phyloP scores from a whole-genome alignment of 2,329 filamentous ascomycete genomes.

The Ascocoryne sarcoides region DNA sequence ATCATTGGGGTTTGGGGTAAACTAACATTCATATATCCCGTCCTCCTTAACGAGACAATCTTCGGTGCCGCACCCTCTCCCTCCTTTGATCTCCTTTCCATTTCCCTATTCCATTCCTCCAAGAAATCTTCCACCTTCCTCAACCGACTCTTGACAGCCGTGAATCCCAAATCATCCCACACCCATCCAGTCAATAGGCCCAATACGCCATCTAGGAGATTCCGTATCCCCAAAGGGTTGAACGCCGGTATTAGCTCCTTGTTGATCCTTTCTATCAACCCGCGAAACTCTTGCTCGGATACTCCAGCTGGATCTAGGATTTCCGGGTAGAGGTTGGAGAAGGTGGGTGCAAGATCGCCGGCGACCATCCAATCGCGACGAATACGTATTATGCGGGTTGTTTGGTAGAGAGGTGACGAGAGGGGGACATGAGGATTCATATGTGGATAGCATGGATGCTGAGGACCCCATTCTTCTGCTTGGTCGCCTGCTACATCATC shows the following conservation, averaged over 20 bases:
- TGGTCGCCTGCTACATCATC: constrained; percentile 41
- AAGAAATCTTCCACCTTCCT: constrained; percentile 70
- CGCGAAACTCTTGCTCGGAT: constrained; percentile 77
- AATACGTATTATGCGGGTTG: constrained; percentile 85
- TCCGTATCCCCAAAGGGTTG: constrained; percentile 66
- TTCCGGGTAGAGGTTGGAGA: constrained; percentile 92
- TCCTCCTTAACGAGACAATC: constrained; percentile 70
- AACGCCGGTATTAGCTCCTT: constrained; percentile 67
- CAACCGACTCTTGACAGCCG: constrained; percentile 64
- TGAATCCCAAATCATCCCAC: constrained; percentile 83
- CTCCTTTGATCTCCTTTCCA: constrained; percentile 49
- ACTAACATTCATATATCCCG: constrained; percentile 77
- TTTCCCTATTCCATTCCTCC: constrained; percentile 74
- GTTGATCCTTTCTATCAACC: constrained; percentile 75
- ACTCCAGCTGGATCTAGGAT: constrained; percentile 80
- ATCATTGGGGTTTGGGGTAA: background rate
- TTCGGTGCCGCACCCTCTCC: constrained; percentile 44
- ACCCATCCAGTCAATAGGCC: constrained; percentile 85
- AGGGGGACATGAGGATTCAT: constrained; percentile 83
- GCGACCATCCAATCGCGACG: constrained; percentile 83
- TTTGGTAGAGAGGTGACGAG: constrained; percentile 62
- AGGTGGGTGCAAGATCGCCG: constrained; percentile 85
- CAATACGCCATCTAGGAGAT: constrained; percentile 70
- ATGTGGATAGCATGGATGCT: constrained; percentile 91
- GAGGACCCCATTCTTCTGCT: constrained; percentile 77